phyloP scores from a whole-genome alignment of 2,329 filamentous ascomycete species.

The Davidsoniella virescens region DNA sequence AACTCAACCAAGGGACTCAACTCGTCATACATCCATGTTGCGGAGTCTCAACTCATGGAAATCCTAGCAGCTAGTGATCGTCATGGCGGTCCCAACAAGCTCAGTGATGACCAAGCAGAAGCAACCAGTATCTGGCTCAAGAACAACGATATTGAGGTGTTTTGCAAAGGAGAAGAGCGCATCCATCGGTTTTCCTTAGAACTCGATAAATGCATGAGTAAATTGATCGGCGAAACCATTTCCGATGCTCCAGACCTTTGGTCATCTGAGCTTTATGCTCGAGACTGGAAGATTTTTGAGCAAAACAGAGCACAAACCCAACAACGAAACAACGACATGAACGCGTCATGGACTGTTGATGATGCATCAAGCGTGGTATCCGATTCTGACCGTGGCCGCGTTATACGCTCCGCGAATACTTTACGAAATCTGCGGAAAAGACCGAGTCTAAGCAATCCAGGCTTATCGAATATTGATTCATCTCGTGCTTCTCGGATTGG shows the following conservation, averaged over 20 bases:
- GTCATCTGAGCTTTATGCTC: constrained; percentile 76
- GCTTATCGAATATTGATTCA: background rate
- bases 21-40: constrained; percentile 56
- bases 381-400: constrained; percentile 29
- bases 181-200: constrained; percentile 91
- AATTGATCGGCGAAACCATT: constrained; percentile 70
- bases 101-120: constrained; percentile 88
- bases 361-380: constrained; percentile 38
- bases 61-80: constrained; percentile 67
- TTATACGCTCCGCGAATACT: constrained; percentile 22
- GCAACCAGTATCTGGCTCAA: constrained; percentile 71
- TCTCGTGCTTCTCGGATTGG: background rate
- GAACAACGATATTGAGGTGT: constrained; percentile 70
- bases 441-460: background rate
- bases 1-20: constrained; percentile 27
- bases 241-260: constrained; percentile 75
- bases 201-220: constrained; percentile 69
- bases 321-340: constrained; percentile 18
- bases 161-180: constrained; percentile 85
- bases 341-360: constrained; percentile 28
- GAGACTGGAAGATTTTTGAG: constrained; percentile 52
- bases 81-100: constrained; percentile 82
- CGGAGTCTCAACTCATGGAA: constrained; percentile 73
- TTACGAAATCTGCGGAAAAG: constrained; percentile 38
- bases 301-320: constrained; percentile 18